Evolutionary conservation across 2,329 filamentous ascomycete species (phyloP), one percentile per base, ranked within the genome.

Genomic region (Akanthomyces lecanii): DNA sequence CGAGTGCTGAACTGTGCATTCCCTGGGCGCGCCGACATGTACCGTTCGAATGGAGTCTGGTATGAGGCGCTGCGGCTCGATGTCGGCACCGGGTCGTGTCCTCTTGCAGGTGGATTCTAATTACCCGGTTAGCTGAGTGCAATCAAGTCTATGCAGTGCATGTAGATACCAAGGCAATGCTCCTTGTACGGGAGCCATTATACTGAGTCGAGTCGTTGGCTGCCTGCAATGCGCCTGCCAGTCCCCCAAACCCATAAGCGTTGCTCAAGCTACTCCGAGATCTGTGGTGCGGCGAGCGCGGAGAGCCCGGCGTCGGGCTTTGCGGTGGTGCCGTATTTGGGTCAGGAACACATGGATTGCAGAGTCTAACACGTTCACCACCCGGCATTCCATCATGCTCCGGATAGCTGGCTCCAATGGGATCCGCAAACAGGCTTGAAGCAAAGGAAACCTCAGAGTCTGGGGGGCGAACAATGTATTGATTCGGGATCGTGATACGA

Each of bases 401-500:
- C 51, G 77, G 70, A 70, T 77, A 77, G 65, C 76, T 70, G 52
- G 76, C 68, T 65, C 71, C 71, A 2, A 81, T 71, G 61, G 75
- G 70, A 65, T 80, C 73, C 65, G 75, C 73, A 67, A 79, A 69
- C 18, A 76, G 60, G 33, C 71, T 69, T 36, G 71, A 70, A 67
- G 76, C 69, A 65, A 76, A 67, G 65, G 73, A 69, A 65, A 76
- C 70, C 64, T 82, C 79, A 44, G 74, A 65, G 63, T 73, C 81
- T 1, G 90, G 89, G 3, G 91, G 90, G 54, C 89, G 89, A 30
- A 97, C 92, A 67, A 98, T 97, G 73, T 91, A 98, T 72, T 95
- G 91, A 67, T 93, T 85, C 1, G 94, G 94, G 66, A 98, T 97
- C 4, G 91, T 96, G 72, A 98, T 98, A 65, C 92, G 86, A 75